Evolutionary conservation across 805 yeast species (phyloP).

Genomic region (Saturnispora galanensis): DNA sequence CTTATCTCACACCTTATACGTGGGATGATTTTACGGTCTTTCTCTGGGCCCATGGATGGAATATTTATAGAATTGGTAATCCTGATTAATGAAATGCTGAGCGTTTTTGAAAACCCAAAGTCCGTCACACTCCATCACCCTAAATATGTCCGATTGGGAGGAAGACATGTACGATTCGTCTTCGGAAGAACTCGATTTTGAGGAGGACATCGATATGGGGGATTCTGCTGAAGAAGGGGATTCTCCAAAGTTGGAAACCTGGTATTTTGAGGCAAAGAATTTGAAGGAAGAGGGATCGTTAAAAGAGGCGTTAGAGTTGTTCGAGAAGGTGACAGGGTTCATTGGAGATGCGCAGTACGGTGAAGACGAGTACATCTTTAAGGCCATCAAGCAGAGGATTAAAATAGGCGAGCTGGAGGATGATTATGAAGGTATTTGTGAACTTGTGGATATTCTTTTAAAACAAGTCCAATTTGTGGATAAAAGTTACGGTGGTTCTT

Average conservation of each 20-base stretch:
- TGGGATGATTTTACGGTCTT: no score
- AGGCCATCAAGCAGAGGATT: slow-evolving; percentile 26
- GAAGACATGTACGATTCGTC: slow-evolving; percentile 29
- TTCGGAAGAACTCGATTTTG: slow-evolving; percentile 27
- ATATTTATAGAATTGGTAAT: no score
- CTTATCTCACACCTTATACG: no score
- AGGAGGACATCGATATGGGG: slow-evolving; percentile 17
- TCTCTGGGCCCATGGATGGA: no score
- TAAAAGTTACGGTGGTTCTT: slow-evolving; percentile 21
- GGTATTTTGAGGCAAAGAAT: slow-evolving; percentile 27
- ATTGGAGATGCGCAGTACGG: not conserved
- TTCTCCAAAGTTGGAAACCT: slow-evolving; percentile 14
- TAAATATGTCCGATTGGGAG: slow-evolving; percentile 29
- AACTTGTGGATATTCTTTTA: slow-evolving; percentile 16
- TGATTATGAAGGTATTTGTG: slow-evolving; percentile 12
- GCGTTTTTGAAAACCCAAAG: not conserved
- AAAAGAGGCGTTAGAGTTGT: slow-evolving; percentile 19
- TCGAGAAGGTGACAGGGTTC: slow-evolving; percentile 15
- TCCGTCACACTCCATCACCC: no score
- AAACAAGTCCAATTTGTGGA: slow-evolving; percentile 13
- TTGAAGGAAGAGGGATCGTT: slow-evolving; percentile 25
- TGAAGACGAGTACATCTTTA: slow-evolving; percentile 21
- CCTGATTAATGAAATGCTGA: not conserved
- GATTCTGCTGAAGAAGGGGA: slow-evolving; percentile 8
- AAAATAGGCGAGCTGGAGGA: slow-evolving; percentile 20